These are phyloP conservation scores for Catunica adiposa DNA, from an alignment of 2,329 filamentous ascomycete genomes.

Conservation along the genomic window DNA sequence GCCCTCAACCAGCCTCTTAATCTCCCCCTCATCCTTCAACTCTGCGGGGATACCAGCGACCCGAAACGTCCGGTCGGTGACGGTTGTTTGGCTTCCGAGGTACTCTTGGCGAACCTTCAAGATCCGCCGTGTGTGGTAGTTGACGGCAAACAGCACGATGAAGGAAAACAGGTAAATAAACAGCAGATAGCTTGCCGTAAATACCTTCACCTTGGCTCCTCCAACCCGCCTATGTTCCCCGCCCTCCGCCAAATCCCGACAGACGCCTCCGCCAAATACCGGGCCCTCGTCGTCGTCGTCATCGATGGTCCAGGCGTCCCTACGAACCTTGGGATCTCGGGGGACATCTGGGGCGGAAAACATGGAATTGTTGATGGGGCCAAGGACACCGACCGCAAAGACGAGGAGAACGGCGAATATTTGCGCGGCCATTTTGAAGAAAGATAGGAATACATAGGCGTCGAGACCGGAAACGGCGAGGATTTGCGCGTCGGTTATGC, in stretches of 20 bases:
- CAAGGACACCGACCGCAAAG: constrained; percentile 64
- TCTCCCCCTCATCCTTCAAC: constrained; percentile 62
- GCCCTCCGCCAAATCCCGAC: constrained; percentile 20
- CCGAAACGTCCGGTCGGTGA: constrained; percentile 86
- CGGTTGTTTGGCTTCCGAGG: constrained; percentile 81
- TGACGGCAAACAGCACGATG: constrained; percentile 66
- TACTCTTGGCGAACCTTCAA: constrained; percentile 81
- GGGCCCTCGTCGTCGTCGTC: constrained; percentile 12
- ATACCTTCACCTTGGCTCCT: constrained; percentile 24
- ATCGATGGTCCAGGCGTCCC: not conserved
- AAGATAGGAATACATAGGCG: constrained; percentile 86
- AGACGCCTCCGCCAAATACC: not conserved
- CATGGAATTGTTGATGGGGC: constrained; percentile 59
- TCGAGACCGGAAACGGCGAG: constrained; percentile 82
- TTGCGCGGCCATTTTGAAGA: constrained; percentile 89
- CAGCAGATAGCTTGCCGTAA: constrained; percentile 83
- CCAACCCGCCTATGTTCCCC: constrained; percentile 14
- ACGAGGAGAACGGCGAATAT: constrained; percentile 66
- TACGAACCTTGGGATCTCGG: not conserved
- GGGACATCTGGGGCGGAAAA: constrained; percentile 24
- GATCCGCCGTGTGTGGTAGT: constrained; percentile 67
- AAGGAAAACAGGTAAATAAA: constrained; percentile 87
- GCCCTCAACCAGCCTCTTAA: constrained; percentile 75
- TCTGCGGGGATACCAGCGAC: constrained; percentile 73
- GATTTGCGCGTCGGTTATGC: constrained; percentile 75